Percentiles rank a stretch among this genome's conserved stretches.
phyloP scores from a whole-genome alignment of 306 rosid species.

The Cucumis cinereus region DNA sequence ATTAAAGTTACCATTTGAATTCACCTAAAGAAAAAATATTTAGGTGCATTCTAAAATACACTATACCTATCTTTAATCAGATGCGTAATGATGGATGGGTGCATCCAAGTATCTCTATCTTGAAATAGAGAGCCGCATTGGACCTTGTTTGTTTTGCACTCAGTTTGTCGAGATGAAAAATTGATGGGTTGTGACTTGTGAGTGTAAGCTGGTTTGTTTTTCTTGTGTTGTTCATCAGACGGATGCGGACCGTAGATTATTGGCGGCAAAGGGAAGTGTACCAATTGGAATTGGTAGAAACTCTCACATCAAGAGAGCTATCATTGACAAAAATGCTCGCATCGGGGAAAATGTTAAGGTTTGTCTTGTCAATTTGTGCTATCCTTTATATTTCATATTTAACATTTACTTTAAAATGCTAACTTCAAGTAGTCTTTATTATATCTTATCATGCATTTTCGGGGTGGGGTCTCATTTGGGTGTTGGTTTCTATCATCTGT shows the following conservation, averaged over 20 bases:
- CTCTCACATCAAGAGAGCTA: conserved; percentile 92
- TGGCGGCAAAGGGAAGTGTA: conserved; percentile 80
- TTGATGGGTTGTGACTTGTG: neutral
- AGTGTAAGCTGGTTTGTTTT: conserved; percentile 8
- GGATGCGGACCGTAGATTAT: conserved; percentile 67
- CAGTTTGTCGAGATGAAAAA: neutral
- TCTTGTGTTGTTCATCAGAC: conserved; percentile 35
- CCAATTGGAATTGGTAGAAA: conserved; percentile 87
- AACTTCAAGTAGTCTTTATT: neutral
- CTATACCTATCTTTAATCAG: too few species aligned
- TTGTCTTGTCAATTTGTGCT: conserved; percentile 1
- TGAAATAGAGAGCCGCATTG: neutral
- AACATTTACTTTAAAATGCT: neutral
- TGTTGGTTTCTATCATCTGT: neutral
- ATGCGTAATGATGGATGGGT: too few species aligned
- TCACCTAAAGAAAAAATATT: neutral
- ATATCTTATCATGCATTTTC: neutral
- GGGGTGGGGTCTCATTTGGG: conserved; percentile 2
- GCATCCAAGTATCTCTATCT: too few species aligned
- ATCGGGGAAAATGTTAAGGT: conserved; percentile 91
- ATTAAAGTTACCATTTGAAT: neutral
- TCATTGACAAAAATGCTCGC: conserved; percentile 95
- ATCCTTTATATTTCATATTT: neutral
- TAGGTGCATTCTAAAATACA: too few species aligned
- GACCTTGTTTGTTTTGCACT: neutral